Evolutionary conservation across 257 asterid species (phyloP).

Genomic region (Lantana camara): DNA sequence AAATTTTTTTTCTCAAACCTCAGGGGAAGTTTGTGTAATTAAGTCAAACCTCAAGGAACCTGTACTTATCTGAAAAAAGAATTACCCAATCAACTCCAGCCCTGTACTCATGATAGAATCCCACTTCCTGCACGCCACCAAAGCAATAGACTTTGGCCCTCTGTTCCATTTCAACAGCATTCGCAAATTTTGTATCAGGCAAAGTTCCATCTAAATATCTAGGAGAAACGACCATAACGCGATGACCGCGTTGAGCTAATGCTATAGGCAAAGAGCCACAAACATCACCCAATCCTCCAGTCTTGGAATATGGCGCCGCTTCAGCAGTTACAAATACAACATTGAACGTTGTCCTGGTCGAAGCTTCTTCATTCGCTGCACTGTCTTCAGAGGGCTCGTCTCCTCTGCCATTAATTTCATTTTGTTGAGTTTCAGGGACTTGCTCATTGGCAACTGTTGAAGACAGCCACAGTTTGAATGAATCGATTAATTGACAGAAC

Average conservation of each 20-base stretch:
- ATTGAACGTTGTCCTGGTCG: constrained; percentile 43
- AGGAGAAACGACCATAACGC: constrained; percentile 96
- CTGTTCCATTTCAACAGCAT: constrained; percentile 56
- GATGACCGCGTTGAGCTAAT: constrained; percentile 82
- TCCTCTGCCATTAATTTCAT: constrained; percentile 28
- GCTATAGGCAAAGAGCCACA: constrained; percentile 97
- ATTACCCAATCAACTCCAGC: constrained; percentile 99
- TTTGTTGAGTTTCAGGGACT: constrained; percentile 36
- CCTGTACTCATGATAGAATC: constrained; percentile 83
- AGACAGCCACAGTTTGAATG: not conserved
- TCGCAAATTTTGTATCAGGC: constrained; percentile 57
- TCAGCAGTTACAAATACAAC: constrained; percentile 81
- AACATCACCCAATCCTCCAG: constrained; percentile 98
- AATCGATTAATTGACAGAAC: not conserved
- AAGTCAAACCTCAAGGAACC: no score
- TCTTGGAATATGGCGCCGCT: constrained; percentile 96
- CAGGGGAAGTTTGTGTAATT: no score
- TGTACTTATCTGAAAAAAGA: no score
- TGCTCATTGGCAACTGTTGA: constrained; percentile 45
- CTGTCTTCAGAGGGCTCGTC: constrained; percentile 37
- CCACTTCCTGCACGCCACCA: constrained; percentile 77
- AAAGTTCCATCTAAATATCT: constrained; percentile 65
- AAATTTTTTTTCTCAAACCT: no score
- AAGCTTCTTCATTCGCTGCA: constrained; percentile 32
- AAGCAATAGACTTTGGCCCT: constrained; percentile 61